Evolutionary conservation across 139 green algal genomes (phyloP).

Genomic region (Marvania coccoides): DNA sequence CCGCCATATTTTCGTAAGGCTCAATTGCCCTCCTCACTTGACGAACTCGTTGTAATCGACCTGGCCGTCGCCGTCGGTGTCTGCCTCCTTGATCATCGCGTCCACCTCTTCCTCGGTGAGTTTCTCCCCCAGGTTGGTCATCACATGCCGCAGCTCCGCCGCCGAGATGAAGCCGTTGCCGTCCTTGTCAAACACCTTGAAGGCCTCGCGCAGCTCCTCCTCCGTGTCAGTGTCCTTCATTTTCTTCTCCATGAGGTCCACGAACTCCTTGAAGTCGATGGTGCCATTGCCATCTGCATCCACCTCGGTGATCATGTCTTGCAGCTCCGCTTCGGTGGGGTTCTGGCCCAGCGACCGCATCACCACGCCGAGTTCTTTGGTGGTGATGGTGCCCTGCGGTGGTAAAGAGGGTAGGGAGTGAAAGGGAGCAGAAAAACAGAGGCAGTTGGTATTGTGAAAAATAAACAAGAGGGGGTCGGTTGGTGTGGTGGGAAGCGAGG

Average conservation of each 20-base stretch:
- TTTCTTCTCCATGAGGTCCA: conserved; percentile 96
- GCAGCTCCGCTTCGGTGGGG: conserved; percentile 97
- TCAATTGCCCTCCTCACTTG: conserved; percentile 44
- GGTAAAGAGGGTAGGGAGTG: neutral
- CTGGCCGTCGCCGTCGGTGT: conserved; percentile 85
- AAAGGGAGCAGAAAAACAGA: neutral
- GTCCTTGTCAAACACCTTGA: conserved; percentile 99
- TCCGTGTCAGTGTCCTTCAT: conserved; percentile 98
- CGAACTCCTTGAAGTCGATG: conserved; percentile 99
- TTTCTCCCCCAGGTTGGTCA: conserved; percentile 44
- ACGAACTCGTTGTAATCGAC: conserved; percentile 93
- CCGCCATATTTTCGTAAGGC: conserved; percentile 3
- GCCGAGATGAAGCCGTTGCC: conserved; percentile 98
- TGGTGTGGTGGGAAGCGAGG: neutral
- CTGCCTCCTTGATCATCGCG: conserved; percentile 95
- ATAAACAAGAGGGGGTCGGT: neutral
- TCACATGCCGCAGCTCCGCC: conserved; percentile 89
- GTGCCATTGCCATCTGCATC: conserved; percentile 98
- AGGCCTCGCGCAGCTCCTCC: conserved; percentile 97
- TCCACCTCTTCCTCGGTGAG: conserved; percentile 98
- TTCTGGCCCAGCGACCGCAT: conserved; percentile 99
- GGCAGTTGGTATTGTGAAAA: too few species aligned
- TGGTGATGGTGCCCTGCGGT: conserved; percentile 81
- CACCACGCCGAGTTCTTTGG: conserved; percentile 97
- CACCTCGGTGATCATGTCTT: conserved; percentile 99